Evolutionary conservation across 1,284 basidiomycete species (phyloP), one percentile per base, ranked within the genome.

Genomic region (Trametes sp.): DNA sequence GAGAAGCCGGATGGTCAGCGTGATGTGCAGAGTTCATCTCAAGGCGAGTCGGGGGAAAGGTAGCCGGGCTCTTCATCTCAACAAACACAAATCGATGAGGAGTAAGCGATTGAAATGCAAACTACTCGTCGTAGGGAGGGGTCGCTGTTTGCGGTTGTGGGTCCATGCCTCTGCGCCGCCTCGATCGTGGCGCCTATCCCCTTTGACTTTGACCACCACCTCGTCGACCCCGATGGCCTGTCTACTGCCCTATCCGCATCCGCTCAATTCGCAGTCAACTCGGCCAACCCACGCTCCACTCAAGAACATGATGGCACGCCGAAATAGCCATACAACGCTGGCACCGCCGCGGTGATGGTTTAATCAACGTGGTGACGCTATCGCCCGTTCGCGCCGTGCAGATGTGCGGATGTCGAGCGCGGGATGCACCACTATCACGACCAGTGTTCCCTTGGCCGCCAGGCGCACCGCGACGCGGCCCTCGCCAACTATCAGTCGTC

Each of bases 141-240:
- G 7, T 14, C 1, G 26, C 9, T 59, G 59, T 65, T 65, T 65
- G 48, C 41, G 21, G 29, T 59, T 65, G 57, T 64, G 63, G 63
- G 63, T 64, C 63, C 63, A 60, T 26, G 7, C 3, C 16, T 41
- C 16, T 19, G 38, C 38, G 38, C 19, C 19, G 24, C 23, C 31
- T 23, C 35, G 19, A 23, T 26, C 31, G 21, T 16, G 35, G 51
- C 51, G 51, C 21, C 51, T 53, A 38, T 53, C 24, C 35, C 41
- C 23, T 28, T 28, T 31, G 2, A 29, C 28, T n/a, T 9, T 33
- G 8, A 49, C 26, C 42, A 49, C 28, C 28, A 49, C 48, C 48
- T 10, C 48, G 0, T 19, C 48, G 2, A 21, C 16, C 24, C 28
- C 45, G 26, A n/a, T n/a, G n/a, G 24, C 6, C 11, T 28, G 45